Base-by-base conservation (phyloP, 768 basidiomycete species). In the Auriculariales sp. region DNA sequence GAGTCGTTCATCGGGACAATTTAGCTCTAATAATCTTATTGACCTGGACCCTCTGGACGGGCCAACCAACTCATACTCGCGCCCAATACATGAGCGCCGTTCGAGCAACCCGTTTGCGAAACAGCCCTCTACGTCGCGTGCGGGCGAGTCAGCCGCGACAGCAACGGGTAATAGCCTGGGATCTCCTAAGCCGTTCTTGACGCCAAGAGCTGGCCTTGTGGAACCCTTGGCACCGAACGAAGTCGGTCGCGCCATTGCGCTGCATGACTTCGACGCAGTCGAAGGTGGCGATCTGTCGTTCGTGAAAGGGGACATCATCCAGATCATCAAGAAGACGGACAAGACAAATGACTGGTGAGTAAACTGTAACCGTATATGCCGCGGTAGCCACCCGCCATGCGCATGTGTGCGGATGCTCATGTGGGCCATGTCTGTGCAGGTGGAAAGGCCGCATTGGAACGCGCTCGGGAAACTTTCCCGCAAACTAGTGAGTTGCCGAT, bases 221-320 rank as follows among this genome's bases (percentile, higher is more conserved):
- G 64, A 61, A 49, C 75, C 78, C 27, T 62, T 79, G 36, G 57
- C 66, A 31, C 73, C 70, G 47, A 62, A 68, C 47, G 78, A 83
- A 58, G 66, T 87, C 19, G 79, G 72, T 12, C 74, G 81, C 47
- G 86, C 80, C 3, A 78, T 89, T 42, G 86, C 87, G 2, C 58
- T 85, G 52, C 87, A 76, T 58, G 71, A 83, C 62, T 88, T 84
- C 62, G 61, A 73, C 30, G 86, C 84, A 22, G 74, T 81, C 14
- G 79, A 88, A 72, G 82, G 67, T 9, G 86, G 83, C 1, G 86
- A 90, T 60, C 57, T 90, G 42, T 81, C 82, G 0, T 86, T 90
- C 58, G 68, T 65, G 12, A 87, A 79, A 59, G 86, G 86, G 1
- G 81, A 87, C 54, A 71, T 89, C 12, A 82, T 90, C 45, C 69